These are phyloP conservation scores for Mycena albidolilacea DNA, from an alignment of 768 basidiomycete genomes.

Conservation along the genomic window DNA sequence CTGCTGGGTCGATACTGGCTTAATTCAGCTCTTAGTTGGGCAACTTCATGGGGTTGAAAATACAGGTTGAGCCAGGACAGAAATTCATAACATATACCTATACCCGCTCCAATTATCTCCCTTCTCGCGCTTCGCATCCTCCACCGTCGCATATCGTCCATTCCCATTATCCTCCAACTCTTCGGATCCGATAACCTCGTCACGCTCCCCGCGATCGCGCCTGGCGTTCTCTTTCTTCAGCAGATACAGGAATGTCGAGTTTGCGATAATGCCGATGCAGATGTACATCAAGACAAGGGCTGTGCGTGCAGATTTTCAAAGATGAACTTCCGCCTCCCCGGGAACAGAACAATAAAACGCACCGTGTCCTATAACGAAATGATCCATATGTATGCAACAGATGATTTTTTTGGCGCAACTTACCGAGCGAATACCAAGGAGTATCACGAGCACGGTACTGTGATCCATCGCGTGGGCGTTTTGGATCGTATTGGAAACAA, in stretches of 20 bases:
- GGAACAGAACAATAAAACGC: not conserved
- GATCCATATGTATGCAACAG: not conserved
- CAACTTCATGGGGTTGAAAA: not conserved
- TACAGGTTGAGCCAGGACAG: not conserved
- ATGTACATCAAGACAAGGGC: conserved; percentile 81
- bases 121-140: conserved; percentile 72
- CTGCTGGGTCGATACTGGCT: too few species aligned
- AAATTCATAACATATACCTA: conserved; percentile 69
- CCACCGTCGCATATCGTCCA: conserved; percentile 66
- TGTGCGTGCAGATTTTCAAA: not conserved
- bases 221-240: conserved; percentile 72
- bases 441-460: conserved; percentile 76
- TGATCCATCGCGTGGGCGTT: not conserved
- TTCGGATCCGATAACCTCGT: conserved; percentile 77
- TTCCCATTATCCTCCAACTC: conserved; percentile 64
- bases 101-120: conserved; percentile 87
- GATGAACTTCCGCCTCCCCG: not conserved
- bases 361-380: conserved; percentile 29
- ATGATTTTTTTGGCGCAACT: not conserved
- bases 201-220: conserved; percentile 76
- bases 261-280: conserved; percentile 71
- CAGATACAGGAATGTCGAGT: conserved; percentile 61
- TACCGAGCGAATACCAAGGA: conserved; percentile 76
- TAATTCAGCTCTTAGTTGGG: too few species aligned
- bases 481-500: not conserved